Base-by-base conservation (phyloP, 805 yeast genomes). In the Wickerhamiella azymoides region DNA sequence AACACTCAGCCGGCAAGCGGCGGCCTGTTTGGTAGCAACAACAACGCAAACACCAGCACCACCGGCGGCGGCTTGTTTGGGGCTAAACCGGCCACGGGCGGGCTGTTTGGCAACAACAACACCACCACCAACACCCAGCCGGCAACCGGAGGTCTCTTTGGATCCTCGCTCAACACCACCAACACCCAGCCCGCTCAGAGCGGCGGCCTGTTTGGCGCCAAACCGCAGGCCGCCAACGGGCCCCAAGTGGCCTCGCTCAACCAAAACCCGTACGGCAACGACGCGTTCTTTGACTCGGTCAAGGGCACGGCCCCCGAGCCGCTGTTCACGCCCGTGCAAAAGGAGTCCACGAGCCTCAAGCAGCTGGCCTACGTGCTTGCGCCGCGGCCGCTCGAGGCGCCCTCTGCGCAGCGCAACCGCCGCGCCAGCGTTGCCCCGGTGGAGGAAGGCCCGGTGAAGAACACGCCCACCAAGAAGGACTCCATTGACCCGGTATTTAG, bases 201-300 rank as follows among this genome's bases (percentile, higher is more conserved):
- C 10, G 39, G 47, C n/a, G 60, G 65, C 2, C 39, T 44, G 21
- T 54, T 53, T 33, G 55, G 57, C 54, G 46, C 43, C 28, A 35
- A 24, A 25, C 36, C 37, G 25, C 36, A 49, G 40, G 64, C 64
- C 8, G 59, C 19, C 45, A 36, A n/a, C 30, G 36, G 35, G 5
- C 24, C 10, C 10, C 14, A 61, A 14, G 57, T 60, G 40, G 63
- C 70, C 37, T 53, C 64, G 27, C 58, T 64, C 45, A 68, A 65
- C 47, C 68, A 70, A 49, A 75, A 80, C 58, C 95, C 96, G 38
- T 88, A 84, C 58, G 94, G 95, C 1, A 71, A 75, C 40, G 79
- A 79, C 54, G 82, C 86, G 5, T 66, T 88, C 44, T 84, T 83
- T 54, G 30, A 40, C 17, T 46, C 43, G 10, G 46, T 45, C 10